Evolutionary conservation across 345 rosid species (phyloP).

Genomic region (Melaleuca alternifolia): DNA sequence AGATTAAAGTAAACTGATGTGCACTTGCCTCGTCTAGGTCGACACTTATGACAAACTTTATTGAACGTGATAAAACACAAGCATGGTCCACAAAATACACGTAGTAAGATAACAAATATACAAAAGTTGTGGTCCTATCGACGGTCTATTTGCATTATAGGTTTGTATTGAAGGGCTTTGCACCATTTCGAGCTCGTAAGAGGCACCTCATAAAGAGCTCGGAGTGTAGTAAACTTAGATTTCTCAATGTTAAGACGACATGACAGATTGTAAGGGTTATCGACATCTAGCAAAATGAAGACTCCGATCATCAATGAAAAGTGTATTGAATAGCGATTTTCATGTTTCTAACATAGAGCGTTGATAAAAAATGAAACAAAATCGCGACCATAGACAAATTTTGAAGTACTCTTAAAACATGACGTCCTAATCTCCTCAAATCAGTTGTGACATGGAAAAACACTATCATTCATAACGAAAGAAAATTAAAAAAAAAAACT

Average conservation of each 20-base stretch:
- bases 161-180: not conserved
- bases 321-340: not conserved
- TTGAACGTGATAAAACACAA: not conserved
- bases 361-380: not conserved
- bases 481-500: not conserved
- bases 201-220: not conserved
- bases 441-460: not conserved
- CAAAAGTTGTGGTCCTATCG: not conserved
- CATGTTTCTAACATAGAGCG: not conserved
- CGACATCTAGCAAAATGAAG: not conserved
- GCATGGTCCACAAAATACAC: not conserved
- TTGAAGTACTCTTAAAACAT: not conserved
- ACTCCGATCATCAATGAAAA: not conserved
- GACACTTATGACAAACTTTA: not conserved
- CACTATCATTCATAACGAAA: rapidly evolving
- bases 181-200: not conserved
- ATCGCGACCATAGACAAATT: not conserved
- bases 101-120: not conserved
- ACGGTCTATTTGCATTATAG: not conserved
- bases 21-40: not conserved
- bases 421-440: not conserved
- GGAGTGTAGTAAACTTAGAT: not conserved
- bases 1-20: not conserved
- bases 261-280: not conserved
- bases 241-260: not conserved